Evolutionary conservation across 164 flowering plant species (phyloP), one percentile per base, ranked within the genome.

Genomic region (Magnolia kwangsiensis): DNA sequence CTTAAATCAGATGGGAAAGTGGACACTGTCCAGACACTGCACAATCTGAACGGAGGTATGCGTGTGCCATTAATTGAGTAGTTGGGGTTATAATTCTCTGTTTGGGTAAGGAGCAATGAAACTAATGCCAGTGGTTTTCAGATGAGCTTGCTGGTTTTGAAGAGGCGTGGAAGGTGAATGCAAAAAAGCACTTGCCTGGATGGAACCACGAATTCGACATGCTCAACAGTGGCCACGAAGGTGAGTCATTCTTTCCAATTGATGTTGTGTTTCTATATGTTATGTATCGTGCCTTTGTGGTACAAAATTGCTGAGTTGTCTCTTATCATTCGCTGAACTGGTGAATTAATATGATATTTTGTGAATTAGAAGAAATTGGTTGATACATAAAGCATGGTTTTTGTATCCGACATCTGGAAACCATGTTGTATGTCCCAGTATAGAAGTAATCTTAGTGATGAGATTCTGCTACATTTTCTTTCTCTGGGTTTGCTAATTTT

Each of bases 1-100:
- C 94, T 96, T 24, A 83, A 85, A 55, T 74, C 98, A 9, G 93
- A 90, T 88, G 99, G 99, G 4, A 88, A 85, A 63, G 95, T 96
- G 73, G 92, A 90, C 18, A 87, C 90, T 1, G 67, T 84, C 81
- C 97, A 94, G 81, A 88, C 89, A 7, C 78, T 96, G 59, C 98
- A 96, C 82, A 96, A 94, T 80, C 63, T 96, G 70, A 76, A 90
- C 72, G 91, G 90, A 91, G 96, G 98, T 96, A 81, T 75, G 81
- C 71, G 70, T 20, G 72, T 51, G 20, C 19, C 37, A 9, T 68
- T 31, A 1, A 29, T 68, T 68, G 20, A 18, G 50, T 68, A 11
- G 61, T 37, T 37, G 61, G 61, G 18, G 61, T 55, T 55, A 55
- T 37, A 37, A 37, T 16, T 55, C 59, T 14, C 29, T 68, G 71